Conservation (phyloP, 176 grass and related monocot genomes). For the Bolboschoenus planiculmis region DNA sequence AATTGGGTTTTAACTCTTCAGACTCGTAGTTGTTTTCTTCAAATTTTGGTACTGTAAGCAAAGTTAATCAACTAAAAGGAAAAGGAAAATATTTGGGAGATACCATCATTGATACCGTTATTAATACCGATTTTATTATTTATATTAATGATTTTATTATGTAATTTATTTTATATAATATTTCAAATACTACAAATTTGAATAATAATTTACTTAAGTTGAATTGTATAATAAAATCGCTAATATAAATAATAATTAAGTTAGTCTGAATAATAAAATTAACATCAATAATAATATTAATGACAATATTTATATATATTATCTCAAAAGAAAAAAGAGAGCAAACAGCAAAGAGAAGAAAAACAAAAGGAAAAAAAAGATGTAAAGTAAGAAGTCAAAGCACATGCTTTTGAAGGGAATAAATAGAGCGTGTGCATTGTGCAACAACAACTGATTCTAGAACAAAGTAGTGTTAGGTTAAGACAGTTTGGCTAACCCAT, state of each 20-base stretch:
- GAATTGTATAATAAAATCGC: too few species aligned
- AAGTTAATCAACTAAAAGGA: neutral
- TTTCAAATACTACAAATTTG: too few species aligned
- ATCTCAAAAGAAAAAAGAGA: neutral
- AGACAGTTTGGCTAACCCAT: conserved; percentile 17
- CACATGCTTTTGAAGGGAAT: conserved; percentile 17
- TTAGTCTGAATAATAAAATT: too few species aligned
- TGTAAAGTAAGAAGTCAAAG: conserved; percentile 12
- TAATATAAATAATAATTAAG: too few species aligned
- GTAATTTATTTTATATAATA: too few species aligned
- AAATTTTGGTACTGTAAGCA: neutral
- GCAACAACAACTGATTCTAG: conserved; percentile 23
- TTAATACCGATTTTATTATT: too few species aligned
- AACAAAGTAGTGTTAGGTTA: conserved; percentile 7
- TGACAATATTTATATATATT: too few species aligned
- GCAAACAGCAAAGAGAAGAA: neutral
- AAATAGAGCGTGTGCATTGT: neutral
- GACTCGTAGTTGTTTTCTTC: neutral
- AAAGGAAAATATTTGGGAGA: too few species aligned
- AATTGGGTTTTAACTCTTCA: neutral
- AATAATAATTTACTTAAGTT: too few species aligned
- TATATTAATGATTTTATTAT: too few species aligned
- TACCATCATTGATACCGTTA: too few species aligned
- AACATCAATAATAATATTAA: too few species aligned
- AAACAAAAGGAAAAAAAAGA: conserved; percentile 1